Conservation (phyloP, 1,284 basidiomycete genomes). For the Veloboletus limbatus region DNA sequence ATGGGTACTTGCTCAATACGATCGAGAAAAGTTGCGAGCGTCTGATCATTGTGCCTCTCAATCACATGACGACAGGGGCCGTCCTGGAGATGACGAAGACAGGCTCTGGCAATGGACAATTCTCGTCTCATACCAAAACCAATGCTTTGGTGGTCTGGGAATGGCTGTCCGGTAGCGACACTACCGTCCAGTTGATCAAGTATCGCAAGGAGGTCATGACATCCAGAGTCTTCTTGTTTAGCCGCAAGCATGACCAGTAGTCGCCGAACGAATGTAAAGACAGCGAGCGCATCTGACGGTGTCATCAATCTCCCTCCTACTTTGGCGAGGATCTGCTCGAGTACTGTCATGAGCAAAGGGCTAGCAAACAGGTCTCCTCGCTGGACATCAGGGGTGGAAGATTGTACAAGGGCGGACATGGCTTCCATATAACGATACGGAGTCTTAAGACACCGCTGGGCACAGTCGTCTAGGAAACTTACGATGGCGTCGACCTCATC, state of each 20-base stretch:
- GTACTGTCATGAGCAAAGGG: constrained; percentile 71
- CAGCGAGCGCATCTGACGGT: constrained; percentile 58
- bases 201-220: constrained; percentile 37
- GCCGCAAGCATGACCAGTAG: constrained; percentile 56
- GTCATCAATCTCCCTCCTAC: constrained; percentile 50
- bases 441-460: constrained; percentile 80
- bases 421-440: constrained; percentile 89
- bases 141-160: constrained; percentile 39
- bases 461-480: constrained; percentile 82
- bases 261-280: constrained; percentile 61
- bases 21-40: constrained; percentile 41
- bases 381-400: constrained; percentile 2
- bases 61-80: constrained; percentile 2
- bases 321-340: constrained; percentile 75
- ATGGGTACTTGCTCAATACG: constrained; percentile 40
- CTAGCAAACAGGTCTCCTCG: constrained; percentile 43
- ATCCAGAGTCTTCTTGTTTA: constrained; percentile 43
- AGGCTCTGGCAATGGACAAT: constrained; percentile 36
- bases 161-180: constrained; percentile 25
- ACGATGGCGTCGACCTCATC: constrained; percentile 64
- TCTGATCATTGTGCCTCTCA: constrained; percentile 10
- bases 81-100: constrained; percentile 31
- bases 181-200: constrained; percentile 39
- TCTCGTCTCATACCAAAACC: constrained; percentile 47
- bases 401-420: constrained; percentile 19